A percentile compares a stretch with the other conserved stretches of the same genome.
phyloP scores from a whole-genome alignment of 2,329 filamentous ascomycete species.

The Aureobasidium sp. region DNA sequence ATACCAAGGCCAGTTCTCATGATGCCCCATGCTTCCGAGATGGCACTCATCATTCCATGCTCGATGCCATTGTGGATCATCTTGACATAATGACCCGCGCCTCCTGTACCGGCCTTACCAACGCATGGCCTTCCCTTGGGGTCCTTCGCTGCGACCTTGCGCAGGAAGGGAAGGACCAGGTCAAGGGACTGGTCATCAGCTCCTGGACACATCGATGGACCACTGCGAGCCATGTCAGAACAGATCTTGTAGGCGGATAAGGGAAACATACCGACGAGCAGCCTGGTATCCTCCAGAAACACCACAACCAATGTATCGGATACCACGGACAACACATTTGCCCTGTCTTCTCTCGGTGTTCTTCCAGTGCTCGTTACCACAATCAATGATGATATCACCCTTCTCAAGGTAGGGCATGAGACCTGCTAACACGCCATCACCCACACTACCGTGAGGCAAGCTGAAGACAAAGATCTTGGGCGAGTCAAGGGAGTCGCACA shows the following conservation, averaged over 20 bases:
- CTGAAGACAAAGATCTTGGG: slow-evolving; percentile 49
- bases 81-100: slow-evolving; percentile 65
- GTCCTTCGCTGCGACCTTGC: slow-evolving; percentile 57
- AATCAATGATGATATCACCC: slow-evolving; percentile 62
- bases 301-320: slow-evolving; percentile 62
- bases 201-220: slow-evolving; percentile 61
- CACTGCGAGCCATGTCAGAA: slow-evolving; percentile 37
- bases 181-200: slow-evolving; percentile 53
- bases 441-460: slow-evolving; percentile 43
- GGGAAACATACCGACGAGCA: slow-evolving; percentile 33
- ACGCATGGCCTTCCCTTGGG: slow-evolving; percentile 54
- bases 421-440: slow-evolving; percentile 42
- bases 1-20: slow-evolving; percentile 54
- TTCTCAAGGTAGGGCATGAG: slow-evolving; percentile 47
- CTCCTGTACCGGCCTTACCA: slow-evolving; percentile 52
- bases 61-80: slow-evolving; percentile 73
- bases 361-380: slow-evolving; percentile 60
- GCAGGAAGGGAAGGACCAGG: slow-evolving; percentile 53
- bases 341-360: slow-evolving; percentile 58
- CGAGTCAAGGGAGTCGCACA: slow-evolving; percentile 43
- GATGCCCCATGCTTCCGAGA: slow-evolving; percentile 60
- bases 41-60: slow-evolving; percentile 60
- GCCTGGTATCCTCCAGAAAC: slow-evolving; percentile 65
- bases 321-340: slow-evolving; percentile 48
- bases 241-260: background rate